A percentile compares a stretch with the other conserved stretches of the same genome.
phyloP scores from a whole-genome alignment of 1,284 basidiomycete genomes.

The Psilocybe mexicana region DNA sequence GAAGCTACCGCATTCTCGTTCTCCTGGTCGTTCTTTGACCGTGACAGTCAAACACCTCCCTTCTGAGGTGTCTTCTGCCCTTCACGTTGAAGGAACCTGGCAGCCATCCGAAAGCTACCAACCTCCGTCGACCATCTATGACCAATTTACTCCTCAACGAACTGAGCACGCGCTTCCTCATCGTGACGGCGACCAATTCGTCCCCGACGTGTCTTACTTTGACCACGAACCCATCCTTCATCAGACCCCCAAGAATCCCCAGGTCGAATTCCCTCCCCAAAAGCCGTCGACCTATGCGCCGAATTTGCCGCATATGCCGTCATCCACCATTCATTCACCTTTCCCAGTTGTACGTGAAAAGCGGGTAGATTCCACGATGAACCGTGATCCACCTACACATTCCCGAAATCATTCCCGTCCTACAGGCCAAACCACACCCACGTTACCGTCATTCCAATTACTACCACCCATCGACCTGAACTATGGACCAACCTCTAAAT shows the following conservation, averaged over 20 bases:
- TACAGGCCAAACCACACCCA: slow-evolving; percentile 12
- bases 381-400: slow-evolving; percentile 4
- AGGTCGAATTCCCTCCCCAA: neutral
- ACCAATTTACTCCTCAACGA: slow-evolving; percentile 11
- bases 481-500: slow-evolving; percentile 15
- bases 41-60: slow-evolving; percentile 18
- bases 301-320: neutral
- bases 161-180: slow-evolving; percentile 5
- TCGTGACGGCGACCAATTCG: slow-evolving; percentile 8
- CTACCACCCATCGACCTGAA: slow-evolving; percentile 20
- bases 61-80: slow-evolving; percentile 6
- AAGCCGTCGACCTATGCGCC: slow-evolving; percentile 2
- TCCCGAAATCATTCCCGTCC: slow-evolving; percentile 4
- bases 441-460: slow-evolving; percentile 18
- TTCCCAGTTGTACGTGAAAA: slow-evolving; percentile 5
- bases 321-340: neutral
- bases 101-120: slow-evolving; percentile 9
- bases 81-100: slow-evolving; percentile 15
- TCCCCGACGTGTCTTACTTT: slow-evolving; percentile 10
- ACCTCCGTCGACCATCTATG: slow-evolving; percentile 15
- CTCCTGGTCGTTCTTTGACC: slow-evolving; percentile 9
- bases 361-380: slow-evolving; percentile 3
- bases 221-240: neutral
- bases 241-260: neutral
- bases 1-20: slow-evolving; percentile 4